These are phyloP conservation scores for Coemansia umbellata DNA, from an alignment of 192 early-diverging fungal genomes.

Conservation along the genomic window DNA sequence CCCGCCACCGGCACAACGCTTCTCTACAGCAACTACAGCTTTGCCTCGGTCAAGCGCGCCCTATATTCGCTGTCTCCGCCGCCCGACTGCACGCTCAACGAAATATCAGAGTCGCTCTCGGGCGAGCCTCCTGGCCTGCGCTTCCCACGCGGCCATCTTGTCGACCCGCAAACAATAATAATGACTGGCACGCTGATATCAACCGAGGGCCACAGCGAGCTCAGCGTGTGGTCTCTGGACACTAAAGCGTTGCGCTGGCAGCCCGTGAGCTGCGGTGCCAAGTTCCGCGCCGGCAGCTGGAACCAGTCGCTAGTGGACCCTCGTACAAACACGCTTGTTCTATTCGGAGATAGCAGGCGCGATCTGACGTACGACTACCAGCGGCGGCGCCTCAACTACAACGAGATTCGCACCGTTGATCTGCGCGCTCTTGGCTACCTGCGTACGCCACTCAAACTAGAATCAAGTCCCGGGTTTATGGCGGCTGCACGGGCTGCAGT, in stretches of 20 bases:
- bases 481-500: constrained; percentile 23
- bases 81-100: constrained; percentile 57
- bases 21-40: constrained; percentile 76
- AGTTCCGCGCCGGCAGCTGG: constrained; percentile 71
- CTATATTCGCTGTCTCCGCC: constrained; percentile 66
- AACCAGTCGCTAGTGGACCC: constrained; percentile 69
- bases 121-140: constrained; percentile 73
- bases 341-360: constrained; percentile 69
- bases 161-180: constrained; percentile 65
- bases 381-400: constrained; percentile 74
- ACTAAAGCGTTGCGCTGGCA: constrained; percentile 60
- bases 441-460: constrained; percentile 50
- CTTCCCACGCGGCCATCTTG: constrained; percentile 68
- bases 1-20: constrained; percentile 58
- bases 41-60: constrained; percentile 67
- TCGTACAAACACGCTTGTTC: constrained; percentile 59
- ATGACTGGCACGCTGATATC: constrained; percentile 69
- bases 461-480: constrained; percentile 10
- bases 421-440: constrained; percentile 67
- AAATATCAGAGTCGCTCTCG: constrained; percentile 65
- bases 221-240: constrained; percentile 72
- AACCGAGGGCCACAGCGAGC: constrained; percentile 60
- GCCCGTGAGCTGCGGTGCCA: constrained; percentile 63
- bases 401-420: constrained; percentile 67
- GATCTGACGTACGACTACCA: constrained; percentile 73